Evolutionary conservation across 2,329 filamentous ascomycete species (phyloP).

Genomic region (Aspergillus aculeatus): DNA sequence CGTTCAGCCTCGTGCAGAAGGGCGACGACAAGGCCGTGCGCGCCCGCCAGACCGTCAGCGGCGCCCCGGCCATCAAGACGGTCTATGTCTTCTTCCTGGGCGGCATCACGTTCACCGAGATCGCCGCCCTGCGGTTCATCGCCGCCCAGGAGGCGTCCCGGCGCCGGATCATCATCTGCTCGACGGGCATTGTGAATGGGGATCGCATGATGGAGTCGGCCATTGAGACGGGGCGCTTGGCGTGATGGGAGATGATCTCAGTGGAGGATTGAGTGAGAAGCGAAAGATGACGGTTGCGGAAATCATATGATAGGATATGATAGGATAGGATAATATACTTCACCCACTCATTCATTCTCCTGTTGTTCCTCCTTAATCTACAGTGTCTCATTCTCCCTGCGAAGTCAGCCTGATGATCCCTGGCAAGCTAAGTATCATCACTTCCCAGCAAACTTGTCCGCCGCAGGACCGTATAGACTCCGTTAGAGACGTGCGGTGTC

Average conservation of each 20-base stretch:
- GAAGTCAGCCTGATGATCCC: too few relatives aligned
- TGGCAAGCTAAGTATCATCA: too few relatives aligned
- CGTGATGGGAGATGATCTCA: slow-evolving; percentile 14
- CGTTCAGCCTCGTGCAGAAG: slow-evolving; percentile 88
- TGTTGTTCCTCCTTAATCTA: too few relatives aligned
- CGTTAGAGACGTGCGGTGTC: too few relatives aligned
- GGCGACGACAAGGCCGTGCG: slow-evolving; percentile 91
- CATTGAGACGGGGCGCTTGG: slow-evolving; percentile 69
- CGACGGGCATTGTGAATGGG: slow-evolving; percentile 87
- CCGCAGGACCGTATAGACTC: too few relatives aligned
- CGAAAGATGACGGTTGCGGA: too few relatives aligned
- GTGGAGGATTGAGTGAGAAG: too few relatives aligned
- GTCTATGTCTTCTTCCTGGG: slow-evolving; percentile 96
- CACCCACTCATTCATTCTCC: too few relatives aligned
- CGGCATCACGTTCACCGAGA: slow-evolving; percentile 95
- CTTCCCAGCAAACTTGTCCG: too few relatives aligned
- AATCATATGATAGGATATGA: too few relatives aligned
- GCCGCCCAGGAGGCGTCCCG: slow-evolving; percentile 77
- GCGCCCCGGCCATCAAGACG: slow-evolving; percentile 72
- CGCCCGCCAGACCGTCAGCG: slow-evolving; percentile 77
- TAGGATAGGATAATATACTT: too few relatives aligned
- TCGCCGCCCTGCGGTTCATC: slow-evolving; percentile 89
- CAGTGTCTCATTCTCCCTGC: too few relatives aligned
- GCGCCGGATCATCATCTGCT: slow-evolving; percentile 85
- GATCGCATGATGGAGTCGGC: slow-evolving; percentile 84